phyloP scores from a whole-genome alignment of 495 filamentous ascomycete genomes.

The Aspergillus sparsus region DNA sequence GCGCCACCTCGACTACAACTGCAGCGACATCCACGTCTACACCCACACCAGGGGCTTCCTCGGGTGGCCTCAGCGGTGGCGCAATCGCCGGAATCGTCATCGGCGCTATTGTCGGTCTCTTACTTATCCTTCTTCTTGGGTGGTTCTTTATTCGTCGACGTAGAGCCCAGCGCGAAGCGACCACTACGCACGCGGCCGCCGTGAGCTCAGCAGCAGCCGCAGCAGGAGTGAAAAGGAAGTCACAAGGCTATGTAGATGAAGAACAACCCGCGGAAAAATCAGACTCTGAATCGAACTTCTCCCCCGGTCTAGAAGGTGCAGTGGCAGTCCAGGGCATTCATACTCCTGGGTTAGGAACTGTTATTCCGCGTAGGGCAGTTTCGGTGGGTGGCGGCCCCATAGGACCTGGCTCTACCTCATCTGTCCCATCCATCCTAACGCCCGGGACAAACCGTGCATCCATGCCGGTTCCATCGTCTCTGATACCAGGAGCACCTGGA shows the following conservation, averaged over 20 bases:
- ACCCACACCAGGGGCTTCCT: conserved; percentile 6
- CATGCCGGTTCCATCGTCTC: conserved; percentile 7
- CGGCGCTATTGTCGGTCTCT: conserved; percentile 30
- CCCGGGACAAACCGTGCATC: conserved; percentile 11
- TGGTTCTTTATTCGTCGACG: conserved; percentile 29
- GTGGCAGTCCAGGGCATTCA: too few species aligned
- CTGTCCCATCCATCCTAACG: conserved; percentile 8
- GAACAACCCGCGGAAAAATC: not conserved
- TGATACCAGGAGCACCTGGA: not conserved
- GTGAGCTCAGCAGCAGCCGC: not conserved
- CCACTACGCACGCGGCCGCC: not conserved
- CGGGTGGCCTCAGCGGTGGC: conserved; percentile 26
- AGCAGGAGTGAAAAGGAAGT: not conserved
- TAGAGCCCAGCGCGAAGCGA: conserved; percentile 15
- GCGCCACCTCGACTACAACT: conserved; percentile 7
- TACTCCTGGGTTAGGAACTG: not conserved
- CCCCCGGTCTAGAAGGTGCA: not conserved
- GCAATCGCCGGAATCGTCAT: conserved; percentile 38
- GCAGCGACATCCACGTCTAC: conserved; percentile 5
- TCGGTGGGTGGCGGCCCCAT: conserved; percentile 1
- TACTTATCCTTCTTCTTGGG: conserved; percentile 28
- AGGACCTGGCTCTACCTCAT: not conserved
- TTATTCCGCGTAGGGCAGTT: conserved; percentile 10
- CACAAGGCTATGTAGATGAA: not conserved
- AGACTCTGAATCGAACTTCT: not conserved